Percentiles rank a stretch among this genome's conserved stretches.
phyloP scores from a whole-genome alignment of 805 yeast genomes.

The Saccharomycopsis sp. region DNA sequence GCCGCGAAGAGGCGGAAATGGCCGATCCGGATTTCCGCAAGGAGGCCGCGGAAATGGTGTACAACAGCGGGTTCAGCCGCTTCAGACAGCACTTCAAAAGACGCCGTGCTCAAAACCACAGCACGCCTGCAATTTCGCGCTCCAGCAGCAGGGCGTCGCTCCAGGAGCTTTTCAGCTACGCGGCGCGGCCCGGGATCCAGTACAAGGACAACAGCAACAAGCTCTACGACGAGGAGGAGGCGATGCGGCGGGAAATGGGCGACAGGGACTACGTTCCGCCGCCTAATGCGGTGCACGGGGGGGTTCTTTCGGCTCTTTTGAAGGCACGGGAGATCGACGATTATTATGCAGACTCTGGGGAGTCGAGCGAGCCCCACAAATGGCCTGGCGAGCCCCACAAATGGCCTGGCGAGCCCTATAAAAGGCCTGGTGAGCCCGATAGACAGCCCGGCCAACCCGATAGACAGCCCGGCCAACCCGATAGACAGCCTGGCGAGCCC shows the following conservation, averaged over 20 bases:
- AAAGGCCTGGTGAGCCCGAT: too few species aligned
- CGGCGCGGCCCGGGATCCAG: not conserved
- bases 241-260: slow-evolving; percentile 25
- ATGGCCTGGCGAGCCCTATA: too few species aligned
- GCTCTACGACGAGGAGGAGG: slow-evolving; percentile 1
- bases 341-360: not conserved
- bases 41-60: slow-evolving; percentile 1
- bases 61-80: not conserved
- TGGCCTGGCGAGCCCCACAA: not conserved
- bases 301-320: slow-evolving; percentile 75
- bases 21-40: not conserved
- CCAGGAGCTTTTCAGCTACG: not conserved
- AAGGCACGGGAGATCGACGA: slow-evolving; percentile 26
- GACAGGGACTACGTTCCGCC: slow-evolving; percentile 48
- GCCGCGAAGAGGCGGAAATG: not conserved
- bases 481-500: too few species aligned
- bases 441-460: too few species aligned
- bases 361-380: not conserved
- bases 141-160: slow-evolving; percentile 5
- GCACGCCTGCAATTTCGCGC: not conserved
- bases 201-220: not conserved
- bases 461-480: too few species aligned
- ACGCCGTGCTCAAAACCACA: not conserved
- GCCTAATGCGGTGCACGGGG: slow-evolving; percentile 68
- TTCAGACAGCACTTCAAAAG: not conserved